phyloP scores from a whole-genome alignment of 2,329 filamentous ascomycete species.

The Didymella pinodella region DNA sequence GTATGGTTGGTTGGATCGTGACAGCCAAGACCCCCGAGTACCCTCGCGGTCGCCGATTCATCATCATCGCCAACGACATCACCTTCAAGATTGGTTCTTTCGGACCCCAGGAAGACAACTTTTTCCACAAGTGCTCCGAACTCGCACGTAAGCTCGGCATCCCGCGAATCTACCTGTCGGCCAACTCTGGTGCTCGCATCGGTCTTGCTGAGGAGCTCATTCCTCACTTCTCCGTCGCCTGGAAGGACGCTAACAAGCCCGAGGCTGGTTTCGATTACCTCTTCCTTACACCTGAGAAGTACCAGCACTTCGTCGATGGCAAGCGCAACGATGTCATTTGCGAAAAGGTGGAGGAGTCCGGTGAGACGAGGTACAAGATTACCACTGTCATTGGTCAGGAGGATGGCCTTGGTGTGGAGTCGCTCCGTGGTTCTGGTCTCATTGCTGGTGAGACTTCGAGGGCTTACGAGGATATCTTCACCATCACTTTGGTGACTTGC shows the following conservation, averaged over 20 bases:
- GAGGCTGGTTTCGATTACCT: constrained; percentile 96
- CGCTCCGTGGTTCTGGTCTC: constrained; percentile 93
- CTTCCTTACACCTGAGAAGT: constrained; percentile 86
- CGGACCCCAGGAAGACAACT: constrained; percentile 93
- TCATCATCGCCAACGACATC: constrained; percentile 98
- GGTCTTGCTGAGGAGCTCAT: constrained; percentile 97
- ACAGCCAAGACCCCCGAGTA: constrained; percentile 96
- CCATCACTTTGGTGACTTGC: constrained; percentile 95
- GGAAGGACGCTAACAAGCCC: constrained; percentile 84
- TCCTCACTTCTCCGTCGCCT: constrained; percentile 95
- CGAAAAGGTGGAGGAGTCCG: constrained; percentile 83
- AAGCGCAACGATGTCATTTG: constrained; percentile 82
- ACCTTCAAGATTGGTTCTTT: constrained; percentile 99
- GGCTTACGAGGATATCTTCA: constrained; percentile 99
- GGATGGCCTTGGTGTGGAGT: constrained; percentile 97
- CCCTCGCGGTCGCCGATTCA: constrained; percentile 86
- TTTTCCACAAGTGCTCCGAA: constrained; percentile 99
- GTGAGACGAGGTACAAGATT: constrained; percentile 92
- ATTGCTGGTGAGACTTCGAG: constrained; percentile 97
- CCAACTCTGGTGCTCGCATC: constrained; percentile 97
- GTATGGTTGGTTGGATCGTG: constrained; percentile 99
- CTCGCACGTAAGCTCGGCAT: constrained; percentile 93
- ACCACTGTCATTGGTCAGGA: constrained; percentile 91
- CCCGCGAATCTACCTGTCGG: constrained; percentile 95
- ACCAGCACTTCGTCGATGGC: constrained; percentile 84